Conservation (phyloP, 768 basidiomycete species). For the Psilocybe subaeruginosa region DNA sequence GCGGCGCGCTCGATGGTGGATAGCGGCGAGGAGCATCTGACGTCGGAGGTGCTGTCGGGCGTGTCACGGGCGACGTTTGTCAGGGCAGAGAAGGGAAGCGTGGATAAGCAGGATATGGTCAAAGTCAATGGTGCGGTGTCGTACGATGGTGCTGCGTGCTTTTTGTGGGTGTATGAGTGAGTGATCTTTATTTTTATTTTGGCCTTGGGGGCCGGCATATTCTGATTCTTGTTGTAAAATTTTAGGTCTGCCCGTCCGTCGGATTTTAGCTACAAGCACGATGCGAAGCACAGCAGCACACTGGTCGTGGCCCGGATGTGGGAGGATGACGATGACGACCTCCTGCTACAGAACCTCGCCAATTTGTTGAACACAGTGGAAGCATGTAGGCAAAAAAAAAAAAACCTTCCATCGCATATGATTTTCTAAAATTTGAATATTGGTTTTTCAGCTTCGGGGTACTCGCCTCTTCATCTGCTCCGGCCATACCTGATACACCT, state of each 20-base stretch:
- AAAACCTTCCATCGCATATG: neutral
- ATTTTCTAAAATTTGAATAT: neutral
- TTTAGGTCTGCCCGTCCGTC: constrained; percentile 60
- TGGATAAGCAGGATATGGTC: constrained; percentile 54
- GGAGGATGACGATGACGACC: constrained; percentile 36
- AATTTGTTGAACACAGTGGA: constrained; percentile 30
- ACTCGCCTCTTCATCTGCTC: constrained; percentile 52
- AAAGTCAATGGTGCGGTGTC: constrained; percentile 60
- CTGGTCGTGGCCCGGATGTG: constrained; percentile 63
- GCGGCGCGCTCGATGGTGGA: constrained; percentile 9
- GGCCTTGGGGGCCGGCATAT: neutral
- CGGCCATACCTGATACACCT: constrained; percentile 55
- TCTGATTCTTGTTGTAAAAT: constrained; percentile 2
- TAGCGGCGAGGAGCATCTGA: constrained; percentile 24
- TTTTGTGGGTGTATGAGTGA: constrained; percentile 79
- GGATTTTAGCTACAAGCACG: constrained; percentile 70
- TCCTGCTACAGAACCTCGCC: constrained; percentile 38
- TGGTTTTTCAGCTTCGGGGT: constrained; percentile 35
- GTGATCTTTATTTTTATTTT: constrained; percentile 24
- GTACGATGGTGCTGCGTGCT: constrained; percentile 56
- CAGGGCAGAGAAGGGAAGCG: constrained; percentile 42
- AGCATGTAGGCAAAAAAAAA: constrained; percentile 29
- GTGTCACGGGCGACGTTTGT: constrained; percentile 53
- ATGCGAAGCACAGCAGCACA: constrained; percentile 60
- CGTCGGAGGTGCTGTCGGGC: constrained; percentile 49